Evolutionary conservation across 768 basidiomycete species (phyloP).

Genomic region (Tricholomella constricta): DNA sequence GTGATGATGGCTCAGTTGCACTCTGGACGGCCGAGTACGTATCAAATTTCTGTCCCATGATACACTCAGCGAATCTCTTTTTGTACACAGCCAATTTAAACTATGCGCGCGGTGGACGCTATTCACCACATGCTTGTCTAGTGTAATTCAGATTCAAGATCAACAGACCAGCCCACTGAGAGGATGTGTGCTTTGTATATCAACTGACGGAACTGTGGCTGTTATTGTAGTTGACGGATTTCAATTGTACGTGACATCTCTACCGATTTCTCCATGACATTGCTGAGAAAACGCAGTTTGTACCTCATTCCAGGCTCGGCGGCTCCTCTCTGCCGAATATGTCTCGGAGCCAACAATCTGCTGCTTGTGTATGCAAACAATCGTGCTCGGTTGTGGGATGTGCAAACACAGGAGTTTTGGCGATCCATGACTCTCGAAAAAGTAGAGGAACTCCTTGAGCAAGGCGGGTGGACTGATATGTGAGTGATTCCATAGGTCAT

Average conservation of each 20-base stretch:
- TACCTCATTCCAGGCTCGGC: slow-evolving; percentile 82
- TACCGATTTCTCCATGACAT: neutral
- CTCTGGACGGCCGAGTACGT: slow-evolving; percentile 71
- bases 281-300: slow-evolving; percentile 45
- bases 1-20: slow-evolving; percentile 75
- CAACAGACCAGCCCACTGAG: slow-evolving; percentile 57
- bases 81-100: slow-evolving; percentile 53
- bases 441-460: slow-evolving; percentile 69
- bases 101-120: slow-evolving; percentile 72
- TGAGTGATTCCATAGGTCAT: slow-evolving; percentile 31
- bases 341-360: slow-evolving; percentile 67
- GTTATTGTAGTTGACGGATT: slow-evolving; percentile 74
- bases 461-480: slow-evolving; percentile 79
- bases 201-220: slow-evolving; percentile 80
- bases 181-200: slow-evolving; percentile 71
- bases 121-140: slow-evolving; percentile 65
- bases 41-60: neutral
- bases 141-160: slow-evolving; percentile 57
- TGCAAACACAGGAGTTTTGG: slow-evolving; percentile 80
- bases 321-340: slow-evolving; percentile 64
- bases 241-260: slow-evolving; percentile 63
- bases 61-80: neutral
- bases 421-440: slow-evolving; percentile 78
- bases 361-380: slow-evolving; percentile 75
- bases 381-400: slow-evolving; percentile 86